A percentile compares a stretch with the other conserved stretches of the same genome.
Evolutionary conservation across 2,329 filamentous ascomycete genomes (phyloP).

Genomic region (Elsinoe batatas): DNA sequence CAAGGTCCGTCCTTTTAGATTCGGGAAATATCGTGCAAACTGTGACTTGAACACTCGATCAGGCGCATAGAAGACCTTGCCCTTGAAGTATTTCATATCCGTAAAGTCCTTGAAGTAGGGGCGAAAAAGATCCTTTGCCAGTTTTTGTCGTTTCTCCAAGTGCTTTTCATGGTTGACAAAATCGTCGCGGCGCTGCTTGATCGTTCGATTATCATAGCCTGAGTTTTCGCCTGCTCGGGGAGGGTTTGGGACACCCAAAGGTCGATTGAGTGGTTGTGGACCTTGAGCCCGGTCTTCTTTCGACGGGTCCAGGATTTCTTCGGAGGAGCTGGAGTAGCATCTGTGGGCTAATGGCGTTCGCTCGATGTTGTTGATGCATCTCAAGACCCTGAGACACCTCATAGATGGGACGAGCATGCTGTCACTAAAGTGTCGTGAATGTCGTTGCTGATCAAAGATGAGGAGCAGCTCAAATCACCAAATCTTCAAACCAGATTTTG

Average conservation of each 20-base stretch:
- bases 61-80: constrained; percentile 85
- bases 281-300: constrained; percentile 35
- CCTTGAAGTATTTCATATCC: constrained; percentile 69
- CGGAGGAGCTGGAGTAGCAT: background rate
- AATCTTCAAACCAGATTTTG: background rate
- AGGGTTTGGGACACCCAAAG: constrained; percentile 70
- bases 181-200: constrained; percentile 63
- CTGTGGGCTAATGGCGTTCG: background rate
- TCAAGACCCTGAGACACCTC: constrained; percentile 22
- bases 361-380: constrained; percentile 19
- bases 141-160: constrained; percentile 59
- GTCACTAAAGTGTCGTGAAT: background rate
- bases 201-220: constrained; percentile 58
- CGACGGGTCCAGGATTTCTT: background rate
- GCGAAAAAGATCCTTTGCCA: constrained; percentile 67
- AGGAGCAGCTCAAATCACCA: background rate
- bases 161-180: constrained; percentile 82
- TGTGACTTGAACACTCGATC: constrained; percentile 75
- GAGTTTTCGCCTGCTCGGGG: constrained; percentile 73
- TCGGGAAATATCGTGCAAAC: constrained; percentile 83
- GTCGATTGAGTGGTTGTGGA: constrained; percentile 51
- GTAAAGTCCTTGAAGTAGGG: constrained; percentile 96
- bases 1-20: constrained; percentile 72
- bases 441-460: background rate
- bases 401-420: constrained; percentile 21